These are phyloP conservation scores for Lasiosphaeria hispida DNA, from an alignment of 495 filamentous ascomycete species.

Conservation along the genomic window DNA sequence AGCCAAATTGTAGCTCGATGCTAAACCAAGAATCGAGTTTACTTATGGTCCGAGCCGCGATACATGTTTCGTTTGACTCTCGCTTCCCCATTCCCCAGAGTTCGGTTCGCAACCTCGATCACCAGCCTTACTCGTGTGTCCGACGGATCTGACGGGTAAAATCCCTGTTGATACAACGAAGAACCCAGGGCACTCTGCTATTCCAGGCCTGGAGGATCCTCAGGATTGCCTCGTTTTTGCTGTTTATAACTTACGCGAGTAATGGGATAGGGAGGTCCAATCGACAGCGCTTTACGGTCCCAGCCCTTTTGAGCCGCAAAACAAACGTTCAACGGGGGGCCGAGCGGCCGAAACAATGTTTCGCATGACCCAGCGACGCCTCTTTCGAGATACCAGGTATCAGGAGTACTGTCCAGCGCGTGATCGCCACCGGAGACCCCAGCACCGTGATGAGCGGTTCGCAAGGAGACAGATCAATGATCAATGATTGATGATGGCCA, in stretches of 20 bases:
- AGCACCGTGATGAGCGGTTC: background rate
- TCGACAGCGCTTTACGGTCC: background rate
- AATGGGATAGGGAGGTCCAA: background rate
- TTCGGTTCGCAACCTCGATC: background rate
- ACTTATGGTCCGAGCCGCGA: background rate
- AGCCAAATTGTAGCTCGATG: background rate
- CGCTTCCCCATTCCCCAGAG: background rate
- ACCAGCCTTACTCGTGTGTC: background rate
- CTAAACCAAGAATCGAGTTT: background rate
- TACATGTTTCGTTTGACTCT: conserved; percentile 11
- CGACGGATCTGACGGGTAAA: background rate
- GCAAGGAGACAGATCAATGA: background rate
- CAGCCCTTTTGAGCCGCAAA: background rate
- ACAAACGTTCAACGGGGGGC: background rate
- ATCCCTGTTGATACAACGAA: background rate
- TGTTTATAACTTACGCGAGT: conserved; percentile 4
- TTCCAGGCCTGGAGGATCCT: background rate
- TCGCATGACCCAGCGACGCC: background rate
- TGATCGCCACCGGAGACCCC: conserved; percentile 17
- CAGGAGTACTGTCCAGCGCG: conserved; percentile 4
- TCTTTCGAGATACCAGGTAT: conserved; percentile 13
- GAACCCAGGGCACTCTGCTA: background rate
- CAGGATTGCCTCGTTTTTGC: background rate
- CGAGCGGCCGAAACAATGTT: conserved; percentile 6
- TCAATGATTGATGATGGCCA: background rate